A percentile compares a stretch with the other conserved stretches of the same genome.
Conservation (phyloP, 2,329 filamentous ascomycete species). For the Claviceps sp. region DNA sequence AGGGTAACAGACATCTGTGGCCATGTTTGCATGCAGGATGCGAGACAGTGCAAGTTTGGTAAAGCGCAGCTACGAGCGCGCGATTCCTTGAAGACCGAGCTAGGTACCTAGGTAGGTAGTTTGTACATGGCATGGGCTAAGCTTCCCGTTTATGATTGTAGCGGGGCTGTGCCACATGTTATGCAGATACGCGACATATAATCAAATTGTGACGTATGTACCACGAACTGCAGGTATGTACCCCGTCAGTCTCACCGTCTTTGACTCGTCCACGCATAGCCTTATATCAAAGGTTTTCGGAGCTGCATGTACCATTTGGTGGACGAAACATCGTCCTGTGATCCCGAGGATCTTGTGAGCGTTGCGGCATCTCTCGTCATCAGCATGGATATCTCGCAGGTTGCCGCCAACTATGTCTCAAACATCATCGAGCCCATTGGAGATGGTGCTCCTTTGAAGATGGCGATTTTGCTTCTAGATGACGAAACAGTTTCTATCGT, state of each 20-base stretch:
- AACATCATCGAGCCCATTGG: slow-evolving; percentile 73
- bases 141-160: neutral
- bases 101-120: too few relatives aligned
- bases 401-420: slow-evolving; percentile 86
- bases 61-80: too few relatives aligned
- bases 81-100: too few relatives aligned
- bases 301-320: neutral
- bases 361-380: neutral
- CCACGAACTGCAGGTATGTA: neutral
- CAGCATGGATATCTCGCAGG: slow-evolving; percentile 82
- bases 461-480: slow-evolving; percentile 95
- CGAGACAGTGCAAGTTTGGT: too few relatives aligned
- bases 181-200: slow-evolving; percentile 1
- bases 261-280: neutral
- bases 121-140: neutral
- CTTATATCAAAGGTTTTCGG: neutral
- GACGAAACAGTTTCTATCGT: slow-evolving; percentile 88
- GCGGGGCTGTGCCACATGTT: neutral
- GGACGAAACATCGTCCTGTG: neutral
- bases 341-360: neutral
- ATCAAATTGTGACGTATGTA: neutral
- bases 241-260: neutral
- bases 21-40: slow-evolving; percentile 17
- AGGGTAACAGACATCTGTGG: slow-evolving; percentile 27
- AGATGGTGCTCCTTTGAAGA: slow-evolving; percentile 71